Conservation (phyloP, 495 filamentous ascomycete species). For the Penicillium macrosclerotiorum region DNA sequence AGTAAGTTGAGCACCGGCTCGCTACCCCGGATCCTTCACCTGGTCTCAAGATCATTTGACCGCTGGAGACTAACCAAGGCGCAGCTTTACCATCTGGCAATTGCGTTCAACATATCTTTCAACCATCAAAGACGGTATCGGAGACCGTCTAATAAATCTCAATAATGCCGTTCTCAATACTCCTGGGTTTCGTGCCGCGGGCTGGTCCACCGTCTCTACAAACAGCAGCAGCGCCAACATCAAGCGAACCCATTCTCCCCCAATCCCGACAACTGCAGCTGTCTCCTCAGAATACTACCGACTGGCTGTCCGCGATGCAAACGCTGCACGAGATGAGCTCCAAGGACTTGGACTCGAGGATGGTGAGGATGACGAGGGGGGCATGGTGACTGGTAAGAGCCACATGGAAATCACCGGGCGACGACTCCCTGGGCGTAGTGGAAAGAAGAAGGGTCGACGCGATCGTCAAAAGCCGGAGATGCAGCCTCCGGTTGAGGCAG, state of each 20-base stretch:
- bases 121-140: constrained; percentile 89
- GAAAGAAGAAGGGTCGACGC: constrained; percentile 40
- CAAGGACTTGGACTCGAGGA: constrained; percentile 52
- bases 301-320: constrained; percentile 33
- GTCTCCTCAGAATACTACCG: constrained; percentile 80
- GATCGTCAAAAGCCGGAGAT: constrained; percentile 46
- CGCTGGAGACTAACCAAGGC: constrained; percentile 17
- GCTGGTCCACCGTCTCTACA: constrained; percentile 74
- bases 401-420: constrained; percentile 74
- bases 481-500: constrained; percentile 69
- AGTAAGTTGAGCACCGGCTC: constrained; percentile 56
- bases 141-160: constrained; percentile 90
- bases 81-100: constrained; percentile 89
- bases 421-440: constrained; percentile 49
- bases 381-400: constrained; percentile 73
- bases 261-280: constrained; percentile 77
- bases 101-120: constrained; percentile 88
- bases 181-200: constrained; percentile 91
- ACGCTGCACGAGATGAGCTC: constrained; percentile 26
- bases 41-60: background rate
- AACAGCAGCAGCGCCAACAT: constrained; percentile 47
- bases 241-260: constrained; percentile 91
- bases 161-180: constrained; percentile 88
- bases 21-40: constrained; percentile 1
- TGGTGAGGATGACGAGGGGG: constrained; percentile 78